Conservation (phyloP, 495 filamentous ascomycete genomes). For the Neurospora cerealis region DNA sequence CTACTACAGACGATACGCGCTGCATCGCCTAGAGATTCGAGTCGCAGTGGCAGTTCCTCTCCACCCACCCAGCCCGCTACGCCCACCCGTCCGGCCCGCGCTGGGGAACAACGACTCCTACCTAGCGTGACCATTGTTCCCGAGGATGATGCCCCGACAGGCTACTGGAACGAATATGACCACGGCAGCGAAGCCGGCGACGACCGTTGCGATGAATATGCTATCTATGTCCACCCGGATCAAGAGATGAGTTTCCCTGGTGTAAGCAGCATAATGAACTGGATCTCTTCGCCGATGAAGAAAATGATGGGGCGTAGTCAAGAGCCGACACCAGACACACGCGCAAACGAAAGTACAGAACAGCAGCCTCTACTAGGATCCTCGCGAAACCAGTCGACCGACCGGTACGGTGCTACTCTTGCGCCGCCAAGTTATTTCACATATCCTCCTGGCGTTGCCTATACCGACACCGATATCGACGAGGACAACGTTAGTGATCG, state of each 20-base stretch:
- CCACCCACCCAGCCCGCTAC: conserved; percentile 10
- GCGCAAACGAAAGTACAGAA: conserved; percentile 9
- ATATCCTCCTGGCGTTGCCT: conserved; percentile 1
- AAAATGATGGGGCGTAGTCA: conserved; percentile 22
- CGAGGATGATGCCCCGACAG: conserved; percentile 6
- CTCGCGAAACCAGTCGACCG: not conserved
- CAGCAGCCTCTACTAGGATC: conserved; percentile 26
- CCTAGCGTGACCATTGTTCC: conserved; percentile 12
- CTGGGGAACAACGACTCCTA: conserved; percentile 2
- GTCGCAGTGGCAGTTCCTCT: conserved; percentile 2
- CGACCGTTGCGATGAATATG: conserved; percentile 33
- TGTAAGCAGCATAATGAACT: conserved; percentile 26
- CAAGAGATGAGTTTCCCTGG: conserved; percentile 38
- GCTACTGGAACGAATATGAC: conserved; percentile 61
- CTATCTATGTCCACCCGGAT: conserved; percentile 48
- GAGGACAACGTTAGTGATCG: conserved; percentile 16
- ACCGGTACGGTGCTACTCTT: not conserved
- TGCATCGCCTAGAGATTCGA: conserved; percentile 17
- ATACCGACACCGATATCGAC: conserved; percentile 20
- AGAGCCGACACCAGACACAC: not conserved
- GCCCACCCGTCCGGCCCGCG: conserved; percentile 10
- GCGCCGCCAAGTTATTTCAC: conserved; percentile 13
- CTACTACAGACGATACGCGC: conserved; percentile 41
- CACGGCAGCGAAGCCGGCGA: conserved; percentile 47
- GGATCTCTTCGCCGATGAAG: conserved; percentile 35